Percentiles rank a stretch among this genome's conserved stretches.
These are phyloP conservation scores for Cercospora zeina DNA, from an alignment of 2,329 filamentous ascomycete species.

Conservation along the genomic window DNA sequence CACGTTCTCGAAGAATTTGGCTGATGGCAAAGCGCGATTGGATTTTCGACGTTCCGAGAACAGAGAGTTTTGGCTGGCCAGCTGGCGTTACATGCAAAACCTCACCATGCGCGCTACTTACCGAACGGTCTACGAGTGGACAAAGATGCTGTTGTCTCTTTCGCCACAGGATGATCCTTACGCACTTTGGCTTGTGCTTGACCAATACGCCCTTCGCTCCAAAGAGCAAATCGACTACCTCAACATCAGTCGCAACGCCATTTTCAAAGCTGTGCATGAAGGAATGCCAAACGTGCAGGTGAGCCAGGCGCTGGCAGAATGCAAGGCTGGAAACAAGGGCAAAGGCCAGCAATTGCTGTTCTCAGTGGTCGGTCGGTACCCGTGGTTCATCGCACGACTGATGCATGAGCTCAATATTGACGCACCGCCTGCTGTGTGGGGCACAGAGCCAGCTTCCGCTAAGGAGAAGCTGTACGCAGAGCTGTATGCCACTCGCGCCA, in stretches of 20 bases:
- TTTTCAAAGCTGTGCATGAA: conserved; percentile 52
- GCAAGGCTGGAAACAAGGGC: conserved; percentile 66
- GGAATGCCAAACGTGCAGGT: conserved; percentile 70
- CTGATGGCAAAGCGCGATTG: conserved; percentile 75
- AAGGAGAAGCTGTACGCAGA: conserved; percentile 69
- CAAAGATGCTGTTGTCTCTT: conserved; percentile 76
- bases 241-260: conserved; percentile 60
- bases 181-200: conserved; percentile 74
- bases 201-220: conserved; percentile 80
- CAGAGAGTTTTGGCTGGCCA: conserved; percentile 86
- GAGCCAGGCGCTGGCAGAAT: conserved; percentile 72
- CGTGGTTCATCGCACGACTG: conserved; percentile 80
- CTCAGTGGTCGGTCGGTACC: conserved; percentile 68
- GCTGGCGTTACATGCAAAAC: conserved; percentile 83
- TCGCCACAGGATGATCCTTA: conserved; percentile 77
- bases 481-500: conserved; percentile 73
- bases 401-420: conserved; percentile 80
- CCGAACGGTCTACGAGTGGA: conserved; percentile 90
- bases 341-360: conserved; percentile 66
- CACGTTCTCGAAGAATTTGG: conserved; percentile 72
- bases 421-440: conserved; percentile 79
- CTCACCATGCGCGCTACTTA: conserved; percentile 89
- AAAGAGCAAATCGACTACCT: conserved; percentile 75
- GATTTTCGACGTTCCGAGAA: conserved; percentile 83
- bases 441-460: conserved; percentile 64